Percentiles rank a stretch among this genome's conserved stretches.
Conservation (phyloP, 31 red algal genomes). For the Bonnemaisonia californica region DNA sequence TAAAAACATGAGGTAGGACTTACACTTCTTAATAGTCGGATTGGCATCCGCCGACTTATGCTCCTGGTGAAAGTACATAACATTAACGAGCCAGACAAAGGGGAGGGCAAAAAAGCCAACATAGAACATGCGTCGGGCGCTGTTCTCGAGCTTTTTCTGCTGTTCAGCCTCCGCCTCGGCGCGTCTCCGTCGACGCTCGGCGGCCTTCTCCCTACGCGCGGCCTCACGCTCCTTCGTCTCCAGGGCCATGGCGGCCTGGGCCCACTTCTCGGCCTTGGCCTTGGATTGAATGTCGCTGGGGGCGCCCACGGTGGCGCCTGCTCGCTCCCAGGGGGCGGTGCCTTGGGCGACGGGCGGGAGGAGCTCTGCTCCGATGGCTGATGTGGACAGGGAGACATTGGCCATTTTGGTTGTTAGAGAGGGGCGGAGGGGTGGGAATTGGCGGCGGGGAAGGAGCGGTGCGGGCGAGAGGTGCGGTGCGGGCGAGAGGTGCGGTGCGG, state of each 20-base stretch:
- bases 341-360: slow-evolving; percentile 18
- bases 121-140: slow-evolving; percentile 53
- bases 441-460: background rate
- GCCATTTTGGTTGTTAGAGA: too few species aligned
- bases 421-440: background rate
- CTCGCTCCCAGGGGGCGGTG: slow-evolving; percentile 48
- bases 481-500: background rate
- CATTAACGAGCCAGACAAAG: slow-evolving; percentile 56
- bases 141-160: slow-evolving; percentile 39
- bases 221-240: slow-evolving; percentile 7
- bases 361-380: too few species aligned
- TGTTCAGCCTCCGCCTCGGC: slow-evolving; percentile 22
- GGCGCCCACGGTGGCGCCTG: background rate
- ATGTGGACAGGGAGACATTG: too few species aligned
- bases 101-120: slow-evolving; percentile 65
- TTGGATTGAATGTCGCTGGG: slow-evolving; percentile 16
- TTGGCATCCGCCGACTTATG: slow-evolving; percentile 55
- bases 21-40: slow-evolving; percentile 66
- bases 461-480: background rate
- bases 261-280: slow-evolving; percentile 39
- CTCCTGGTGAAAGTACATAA: slow-evolving; percentile 66
- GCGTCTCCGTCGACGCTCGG: slow-evolving; percentile 21
- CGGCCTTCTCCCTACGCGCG: background rate
- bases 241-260: background rate
- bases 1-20: background rate